Conservation (phyloP, 2,329 filamentous ascomycete genomes). For the Exophiala sp. region DNA sequence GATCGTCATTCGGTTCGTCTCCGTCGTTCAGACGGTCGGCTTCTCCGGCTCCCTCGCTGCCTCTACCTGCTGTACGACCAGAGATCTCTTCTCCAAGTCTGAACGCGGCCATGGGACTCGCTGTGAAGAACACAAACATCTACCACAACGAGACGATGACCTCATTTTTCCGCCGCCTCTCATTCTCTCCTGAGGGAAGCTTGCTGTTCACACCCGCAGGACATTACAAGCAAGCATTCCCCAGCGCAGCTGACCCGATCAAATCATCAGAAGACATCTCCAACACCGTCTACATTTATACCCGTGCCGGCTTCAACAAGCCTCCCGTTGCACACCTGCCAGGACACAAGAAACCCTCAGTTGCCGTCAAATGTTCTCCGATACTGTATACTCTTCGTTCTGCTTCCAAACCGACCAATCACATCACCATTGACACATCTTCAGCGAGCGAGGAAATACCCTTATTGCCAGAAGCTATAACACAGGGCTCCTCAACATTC, state of each 20-base stretch:
- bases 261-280: constrained; percentile 81
- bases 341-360: constrained; percentile 95
- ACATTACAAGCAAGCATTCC: constrained; percentile 81
- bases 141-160: constrained; percentile 97
- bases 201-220: constrained; percentile 90
- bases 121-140: constrained; percentile 78
- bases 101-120: constrained; percentile 54
- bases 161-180: constrained; percentile 90
- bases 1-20: constrained; percentile 85
- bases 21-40: constrained; percentile 78
- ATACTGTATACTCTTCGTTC: constrained; percentile 79
- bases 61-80: constrained; percentile 90
- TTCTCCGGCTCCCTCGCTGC: constrained; percentile 86
- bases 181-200: constrained; percentile 93
- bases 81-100: constrained; percentile 77
- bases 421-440: constrained; percentile 93
- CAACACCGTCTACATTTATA: constrained; percentile 98
- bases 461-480: constrained; percentile 75
- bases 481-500: constrained; percentile 58
- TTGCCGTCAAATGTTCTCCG: constrained; percentile 92
- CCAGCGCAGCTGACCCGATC: constrained; percentile 60
- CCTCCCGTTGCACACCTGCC: constrained; percentile 92
- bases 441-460: constrained; percentile 78
- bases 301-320: constrained; percentile 91
- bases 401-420: constrained; percentile 65